A percentile compares a stretch with the other conserved stretches of the same genome.
These are phyloP conservation scores for Quercus tomentella DNA, from an alignment of 331 rosid genomes.

Conservation along the genomic window DNA sequence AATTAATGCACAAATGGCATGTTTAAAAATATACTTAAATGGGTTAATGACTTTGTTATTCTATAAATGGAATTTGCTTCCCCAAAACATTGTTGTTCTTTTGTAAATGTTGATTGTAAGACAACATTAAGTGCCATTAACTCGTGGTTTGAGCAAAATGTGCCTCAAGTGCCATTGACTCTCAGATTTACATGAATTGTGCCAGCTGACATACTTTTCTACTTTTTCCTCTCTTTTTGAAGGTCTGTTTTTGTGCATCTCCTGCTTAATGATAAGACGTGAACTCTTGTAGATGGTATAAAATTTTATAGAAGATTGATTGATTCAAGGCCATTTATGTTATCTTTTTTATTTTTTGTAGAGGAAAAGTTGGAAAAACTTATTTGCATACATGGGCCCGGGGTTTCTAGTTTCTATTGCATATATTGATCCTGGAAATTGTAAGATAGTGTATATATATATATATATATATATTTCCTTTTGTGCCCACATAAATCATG, in stretches of 20 bases:
- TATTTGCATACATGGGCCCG: conserved; percentile 91
- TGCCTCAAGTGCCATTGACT: background rate
- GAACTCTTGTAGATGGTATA: background rate
- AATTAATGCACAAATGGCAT: background rate
- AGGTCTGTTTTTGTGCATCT: background rate
- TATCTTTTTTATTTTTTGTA: conserved; percentile 39
- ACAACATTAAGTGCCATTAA: background rate
- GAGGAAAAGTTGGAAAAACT: conserved; percentile 89
- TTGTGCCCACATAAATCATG: background rate
- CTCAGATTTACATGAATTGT: background rate
- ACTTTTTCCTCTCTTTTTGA: background rate
- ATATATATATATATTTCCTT: conserved; percentile 3
- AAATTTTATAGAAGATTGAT: background rate
- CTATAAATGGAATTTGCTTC: background rate
- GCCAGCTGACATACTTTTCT: background rate
- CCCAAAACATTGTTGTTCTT: background rate
- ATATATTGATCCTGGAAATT: conserved; percentile 97
- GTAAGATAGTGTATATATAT: conserved; percentile 40
- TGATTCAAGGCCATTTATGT: background rate
- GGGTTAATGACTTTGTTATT: background rate
- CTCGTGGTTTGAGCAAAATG: background rate
- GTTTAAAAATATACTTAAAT: background rate
- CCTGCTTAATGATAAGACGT: background rate
- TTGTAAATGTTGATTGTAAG: background rate
- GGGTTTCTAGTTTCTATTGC: conserved; percentile 99